Conservation (phyloP, 345 rosid genomes). For the Lepidium sativum region DNA sequence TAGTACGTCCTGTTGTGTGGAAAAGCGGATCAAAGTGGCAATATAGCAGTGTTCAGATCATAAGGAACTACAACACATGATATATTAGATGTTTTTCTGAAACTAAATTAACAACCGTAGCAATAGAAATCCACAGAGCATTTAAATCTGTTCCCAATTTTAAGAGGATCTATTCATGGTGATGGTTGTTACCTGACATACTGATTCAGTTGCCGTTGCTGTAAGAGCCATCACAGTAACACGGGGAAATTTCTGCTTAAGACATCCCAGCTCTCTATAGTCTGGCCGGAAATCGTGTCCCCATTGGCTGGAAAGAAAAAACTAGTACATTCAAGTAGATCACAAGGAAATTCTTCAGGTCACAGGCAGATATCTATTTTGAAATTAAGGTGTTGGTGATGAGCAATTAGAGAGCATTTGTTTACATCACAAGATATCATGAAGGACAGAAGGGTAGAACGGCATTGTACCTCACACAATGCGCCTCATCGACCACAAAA, state of each 20-base stretch:
- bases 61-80: background rate
- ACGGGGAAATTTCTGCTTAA: constrained; percentile 64
- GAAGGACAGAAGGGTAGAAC: background rate
- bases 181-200: constrained; percentile 48
- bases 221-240: constrained; percentile 81
- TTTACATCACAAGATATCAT: background rate
- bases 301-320: constrained; percentile 65
- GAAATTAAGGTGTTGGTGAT: background rate
- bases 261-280: constrained; percentile 70
- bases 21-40: background rate
- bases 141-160: background rate
- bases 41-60: background rate
- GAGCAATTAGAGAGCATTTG: background rate
- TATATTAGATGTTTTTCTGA: background rate
- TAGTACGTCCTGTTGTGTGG: constrained; percentile 61
- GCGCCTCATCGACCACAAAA: constrained; percentile 90
- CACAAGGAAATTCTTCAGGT: background rate
- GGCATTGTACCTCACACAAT: constrained; percentile 69
- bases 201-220: constrained; percentile 77
- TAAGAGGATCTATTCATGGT: background rate
- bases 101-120: background rate
- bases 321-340: background rate
- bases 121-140: background rate
- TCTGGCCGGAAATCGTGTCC: constrained; percentile 99
- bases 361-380: background rate